Conservation (phyloP, 2,329 filamentous ascomycete genomes). For the Botrytis pseudocinerea region DNA sequence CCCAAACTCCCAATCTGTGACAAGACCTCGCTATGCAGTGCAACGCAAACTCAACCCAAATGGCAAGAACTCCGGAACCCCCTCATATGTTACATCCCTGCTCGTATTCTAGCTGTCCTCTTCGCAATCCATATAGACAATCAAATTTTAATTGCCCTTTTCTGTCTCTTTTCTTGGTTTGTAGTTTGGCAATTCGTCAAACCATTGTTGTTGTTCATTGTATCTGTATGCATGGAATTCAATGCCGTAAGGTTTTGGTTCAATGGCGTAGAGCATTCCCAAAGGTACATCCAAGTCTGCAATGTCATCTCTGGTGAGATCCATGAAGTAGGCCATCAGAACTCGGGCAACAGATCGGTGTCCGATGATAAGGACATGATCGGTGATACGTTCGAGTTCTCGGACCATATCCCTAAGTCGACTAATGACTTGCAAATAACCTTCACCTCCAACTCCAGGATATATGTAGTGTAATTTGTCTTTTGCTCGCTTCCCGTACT, state of each 20-base stretch:
- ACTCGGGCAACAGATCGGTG: slow-evolving; percentile 92
- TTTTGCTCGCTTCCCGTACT: slow-evolving; percentile 74
- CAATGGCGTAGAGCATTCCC: slow-evolving; percentile 90
- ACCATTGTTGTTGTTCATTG: slow-evolving; percentile 74
- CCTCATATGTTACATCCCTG: slow-evolving; percentile 7
- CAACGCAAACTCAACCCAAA: slow-evolving; percentile 1
- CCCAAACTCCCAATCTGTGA: slow-evolving; percentile 14
- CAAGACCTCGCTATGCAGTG: slow-evolving; percentile 19
- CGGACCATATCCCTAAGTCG: slow-evolving; percentile 93
- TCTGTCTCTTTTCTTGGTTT: slow-evolving; percentile 60
- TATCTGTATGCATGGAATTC: slow-evolving; percentile 96
- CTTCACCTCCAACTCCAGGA: slow-evolving; percentile 91
- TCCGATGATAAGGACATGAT: slow-evolving; percentile 88
- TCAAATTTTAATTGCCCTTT: slow-evolving; percentile 33
- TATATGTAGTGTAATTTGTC: slow-evolving; percentile 98
- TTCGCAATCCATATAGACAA: not conserved
- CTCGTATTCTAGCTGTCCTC: not conserved
- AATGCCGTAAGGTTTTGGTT: slow-evolving; percentile 96
- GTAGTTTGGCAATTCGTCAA: slow-evolving; percentile 84
- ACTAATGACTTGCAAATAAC: slow-evolving; percentile 96
- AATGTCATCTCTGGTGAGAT: slow-evolving; percentile 85
- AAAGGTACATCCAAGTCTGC: slow-evolving; percentile 92
- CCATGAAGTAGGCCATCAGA: slow-evolving; percentile 94
- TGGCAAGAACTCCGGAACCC: not conserved
- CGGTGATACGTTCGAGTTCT: slow-evolving; percentile 94